Evolutionary conservation across 306 rosid genomes (phyloP), one percentile per base, ranked within the genome.

Genomic region (Pyrus communis): DNA sequence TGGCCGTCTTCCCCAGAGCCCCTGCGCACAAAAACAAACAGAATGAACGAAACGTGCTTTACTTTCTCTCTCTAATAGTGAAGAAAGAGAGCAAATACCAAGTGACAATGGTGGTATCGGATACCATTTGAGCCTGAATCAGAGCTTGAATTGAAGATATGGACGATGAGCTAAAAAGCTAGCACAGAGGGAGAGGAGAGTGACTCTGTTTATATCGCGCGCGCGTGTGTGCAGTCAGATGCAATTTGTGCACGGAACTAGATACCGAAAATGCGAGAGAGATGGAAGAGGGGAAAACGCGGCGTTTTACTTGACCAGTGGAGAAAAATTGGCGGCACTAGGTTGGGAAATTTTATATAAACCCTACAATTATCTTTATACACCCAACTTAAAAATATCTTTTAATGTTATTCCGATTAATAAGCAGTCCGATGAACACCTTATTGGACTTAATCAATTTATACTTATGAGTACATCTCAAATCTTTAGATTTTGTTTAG

Each of bases 1-100:
- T 93, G 99, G 0, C 99, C 98, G 57, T 96, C 99, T 89, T 96
- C 98, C 7, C 99, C 99, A 0, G 99, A 91, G 28, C 99, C 99
- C 98, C 99, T 93, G 89, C 23, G 18, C 66, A 23, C 14, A 22
- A 63, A 61, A 11, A 45, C 60, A 27, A 27, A 45, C 8, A 3
- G 55, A 22, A 45, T 3, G n/a, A 42, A 45, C 6, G 15, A 75
- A 21, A n/a, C 58, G n/a, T 21, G 11, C 4, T n/a, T 42, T 42
- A n/a, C 54, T 35, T 3, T 4, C 17, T 9, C 6, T 63, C 66
- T 31, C 31, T 13, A 30, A 63, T 31, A 18, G 42, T 4, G 77
- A 3, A 33, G 54, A 52, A 18, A n/a, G 25, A 13, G 18, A 59
- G 15, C 9, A 38, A 8, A 14, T 35, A 71, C 69, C 63, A 78